Evolutionary conservation across 441 rosid genomes (phyloP), one percentile per base, ranked within the genome.

Genomic region (Syzygium syzygioides): DNA sequence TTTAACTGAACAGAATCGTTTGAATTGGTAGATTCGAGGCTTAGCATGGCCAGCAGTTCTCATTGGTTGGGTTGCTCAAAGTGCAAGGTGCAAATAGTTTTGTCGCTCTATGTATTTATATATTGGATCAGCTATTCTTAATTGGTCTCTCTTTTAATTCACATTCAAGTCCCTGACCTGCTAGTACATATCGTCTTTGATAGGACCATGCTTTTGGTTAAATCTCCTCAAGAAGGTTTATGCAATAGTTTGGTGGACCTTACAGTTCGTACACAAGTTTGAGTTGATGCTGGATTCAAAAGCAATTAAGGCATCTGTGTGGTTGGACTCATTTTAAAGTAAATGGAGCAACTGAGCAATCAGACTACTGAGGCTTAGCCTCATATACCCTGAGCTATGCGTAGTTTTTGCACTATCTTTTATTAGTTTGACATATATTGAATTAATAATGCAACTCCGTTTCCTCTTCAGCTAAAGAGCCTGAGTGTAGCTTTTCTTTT

Each of bases 41-140:
- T 89, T 93, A 37, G 95, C 95, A 86, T 95, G 94, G 94, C 95
- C 94, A 55, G 95, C 93, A 88, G 91, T 94, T 90, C 93, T 95
- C 85, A 93, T 95, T 85, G 98, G 98, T 92, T 93, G 95, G 96
- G 94, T 95, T 86, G 94, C 98, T 93, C 98, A 95, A 91, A 95
- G 97, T 92, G 96, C 96, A 92, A 95, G 98, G 98, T 95, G 80
- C 85, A 23, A 86, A 89, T 59, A 71, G n/a, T 71, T 71, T 71
- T 37, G 52, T 37, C 83, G 50, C n/a, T 71, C 83, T 50, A 20
- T 71, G 83, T 71, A 37, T 71, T 45, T 37, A 20, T 71, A 17
- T 37, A 71, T 23, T 20, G 83, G 52, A 71, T 37, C 28, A 71
- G n/a, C n/a, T 71, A 52, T 20, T 71, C 83, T 71, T 71, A 20